Conservation (phyloP, 2,329 filamentous ascomycete genomes). For the Esteya vermicola region DNA sequence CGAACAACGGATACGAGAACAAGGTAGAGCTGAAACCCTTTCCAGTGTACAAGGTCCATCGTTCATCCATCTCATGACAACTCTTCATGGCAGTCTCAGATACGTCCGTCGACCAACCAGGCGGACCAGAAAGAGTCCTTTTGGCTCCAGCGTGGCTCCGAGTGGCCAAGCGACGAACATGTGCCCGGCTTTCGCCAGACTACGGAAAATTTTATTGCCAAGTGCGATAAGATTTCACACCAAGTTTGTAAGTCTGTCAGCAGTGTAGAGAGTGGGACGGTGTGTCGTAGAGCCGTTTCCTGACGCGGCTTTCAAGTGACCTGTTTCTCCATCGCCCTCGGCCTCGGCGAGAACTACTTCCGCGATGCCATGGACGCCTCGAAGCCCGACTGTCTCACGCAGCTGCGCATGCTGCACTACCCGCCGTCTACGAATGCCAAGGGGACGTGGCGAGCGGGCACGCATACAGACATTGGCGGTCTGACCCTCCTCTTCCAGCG, state of each 20-base stretch:
- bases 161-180: neutral
- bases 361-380: neutral
- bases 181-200: neutral
- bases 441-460: conserved; percentile 42
- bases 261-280: no score
- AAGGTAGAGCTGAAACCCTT: neutral
- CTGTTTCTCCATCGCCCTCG: conserved; percentile 1
- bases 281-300: no score
- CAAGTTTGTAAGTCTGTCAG: conserved; percentile 2
- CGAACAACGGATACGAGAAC: neutral
- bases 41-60: neutral
- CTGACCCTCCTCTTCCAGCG: conserved; percentile 49
- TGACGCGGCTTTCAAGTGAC: no score
- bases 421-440: conserved; percentile 20
- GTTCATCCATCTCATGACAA: no score
- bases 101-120: neutral
- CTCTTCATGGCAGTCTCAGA: neutral
- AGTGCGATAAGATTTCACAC: conserved; percentile 1
- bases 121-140: neutral
- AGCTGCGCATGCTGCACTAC: conserved; percentile 15
- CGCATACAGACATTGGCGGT: conserved; percentile 47
- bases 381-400: neutral
- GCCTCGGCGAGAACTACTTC: neutral
- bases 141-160: neutral
- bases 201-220: neutral